phyloP scores from a whole-genome alignment of 1,139 yeast species.

The Petasospora rhodanensis region DNA sequence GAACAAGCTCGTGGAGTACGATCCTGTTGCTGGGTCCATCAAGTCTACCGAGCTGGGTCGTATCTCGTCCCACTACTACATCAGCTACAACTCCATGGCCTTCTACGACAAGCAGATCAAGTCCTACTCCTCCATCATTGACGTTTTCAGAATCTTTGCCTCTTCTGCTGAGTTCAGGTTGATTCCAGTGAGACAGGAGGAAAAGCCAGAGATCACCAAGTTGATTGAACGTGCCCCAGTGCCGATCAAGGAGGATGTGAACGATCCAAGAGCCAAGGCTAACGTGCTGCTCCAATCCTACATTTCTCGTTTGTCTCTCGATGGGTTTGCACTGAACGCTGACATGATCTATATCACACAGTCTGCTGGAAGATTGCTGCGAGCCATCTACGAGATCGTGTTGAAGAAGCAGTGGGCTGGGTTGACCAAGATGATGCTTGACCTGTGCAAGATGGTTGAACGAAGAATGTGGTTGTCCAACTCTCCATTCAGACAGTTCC shows the following conservation, averaged over 20 bases:
- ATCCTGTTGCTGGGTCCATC: constrained; percentile 42
- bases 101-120: constrained; percentile 57
- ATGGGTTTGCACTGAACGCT: constrained; percentile 87
- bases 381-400: constrained; percentile 83
- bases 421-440: constrained; percentile 53
- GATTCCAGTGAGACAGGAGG: constrained; percentile 84
- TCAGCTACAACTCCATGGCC: constrained; percentile 65
- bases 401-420: constrained; percentile 69
- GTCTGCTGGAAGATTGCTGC: constrained; percentile 81
- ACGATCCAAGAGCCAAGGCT: constrained; percentile 74
- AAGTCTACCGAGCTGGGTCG: constrained; percentile 73
- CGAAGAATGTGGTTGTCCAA: constrained; percentile 78
- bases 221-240: constrained; percentile 76
- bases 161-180: constrained; percentile 80
- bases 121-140: constrained; percentile 66
- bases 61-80: constrained; percentile 85
- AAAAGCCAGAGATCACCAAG: constrained; percentile 68
- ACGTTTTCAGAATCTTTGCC: constrained; percentile 72
- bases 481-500: constrained; percentile 84
- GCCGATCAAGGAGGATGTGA: constrained; percentile 71
- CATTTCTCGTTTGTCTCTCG: constrained; percentile 68
- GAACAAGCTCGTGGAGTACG: constrained; percentile 57
- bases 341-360: constrained; percentile 94
- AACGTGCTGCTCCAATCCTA: constrained; percentile 80
- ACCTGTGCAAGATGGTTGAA: constrained; percentile 76